Base-by-base conservation (phyloP, 192 early-diverging fungal species). In the Tieghemiomyces parasiticus region DNA sequence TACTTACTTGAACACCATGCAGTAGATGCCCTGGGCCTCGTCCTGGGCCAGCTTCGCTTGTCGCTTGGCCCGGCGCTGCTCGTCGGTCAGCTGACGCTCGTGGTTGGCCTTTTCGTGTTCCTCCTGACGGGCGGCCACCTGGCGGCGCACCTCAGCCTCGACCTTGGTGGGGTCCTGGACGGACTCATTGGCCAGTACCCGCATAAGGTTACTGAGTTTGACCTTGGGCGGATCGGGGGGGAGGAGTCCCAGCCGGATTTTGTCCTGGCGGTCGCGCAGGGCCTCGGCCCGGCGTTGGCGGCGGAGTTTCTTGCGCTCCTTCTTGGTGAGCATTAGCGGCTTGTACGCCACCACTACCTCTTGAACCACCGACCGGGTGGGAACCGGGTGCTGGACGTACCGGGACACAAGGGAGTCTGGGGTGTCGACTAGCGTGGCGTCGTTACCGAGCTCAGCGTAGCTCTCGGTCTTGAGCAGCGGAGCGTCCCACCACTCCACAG, bases 401-500 rank as follows among this genome's bases (percentile, higher is more conserved):
- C 77, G 71, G 2, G 82, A 89, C 32, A 95, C 68, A 47, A 89
- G 56, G 46, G 74, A 58, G 61, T 78, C 65, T 28, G 73, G 32
- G 60, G 50, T 69, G 50, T 74, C 44, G 13, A 67, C 34, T n/a
- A 78, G 69, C 0, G 76, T 69, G 0, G 68, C 61, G 24, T 69
- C 63, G 25, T 63, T 67, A 10, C 59, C 65, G 28, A 83, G 68
- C 46, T 76, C 74, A 34, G 79, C 80, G 70, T 96, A 97, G 9
- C 75, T 71, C 47, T 77, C 78, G 64, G 88, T 79, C 1, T 73
- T 65, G 16, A 86, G 74, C 26, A 97, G 76, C 14, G 84, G 87
- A 34, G 79, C 81, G 77, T 99, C 96, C 96, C 96, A 99, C 96
- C 96, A 99, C 69, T 99, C 96, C 13, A 89, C 79, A 1, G 59